Conservation (phyloP, 176 grass and related monocot species). For the Aegilops sharonensis region DNA sequence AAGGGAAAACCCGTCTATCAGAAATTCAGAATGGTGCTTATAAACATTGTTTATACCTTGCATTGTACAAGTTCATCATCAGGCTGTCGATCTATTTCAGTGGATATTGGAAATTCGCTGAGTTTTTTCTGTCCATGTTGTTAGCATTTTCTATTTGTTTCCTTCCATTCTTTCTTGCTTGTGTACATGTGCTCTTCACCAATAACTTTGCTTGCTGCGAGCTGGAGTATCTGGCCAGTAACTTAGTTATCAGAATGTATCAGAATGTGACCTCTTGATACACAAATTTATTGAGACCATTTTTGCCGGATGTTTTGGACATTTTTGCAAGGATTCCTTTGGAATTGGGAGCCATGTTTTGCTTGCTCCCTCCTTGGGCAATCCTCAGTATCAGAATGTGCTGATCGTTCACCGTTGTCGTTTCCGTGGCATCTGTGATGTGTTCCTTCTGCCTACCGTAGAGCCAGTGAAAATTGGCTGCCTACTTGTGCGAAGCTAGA, state of each 20-base stretch:
- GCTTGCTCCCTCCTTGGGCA: background rate
- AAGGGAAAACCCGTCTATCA: background rate
- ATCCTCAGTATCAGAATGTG: background rate
- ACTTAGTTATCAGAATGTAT: too few relatives aligned
- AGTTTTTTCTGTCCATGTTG: conserved; percentile 5
- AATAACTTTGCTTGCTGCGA: background rate
- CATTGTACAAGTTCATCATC: conserved; percentile 23
- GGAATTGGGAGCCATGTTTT: background rate
- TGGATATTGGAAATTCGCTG: conserved; percentile 21
- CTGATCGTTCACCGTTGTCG: background rate
- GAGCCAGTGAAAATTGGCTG: too few relatives aligned
- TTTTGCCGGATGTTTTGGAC: background rate
- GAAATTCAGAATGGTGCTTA: conserved; percentile 12
- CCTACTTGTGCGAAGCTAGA: too few relatives aligned
- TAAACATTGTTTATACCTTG: conserved; percentile 75
- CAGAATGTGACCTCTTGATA: background rate
- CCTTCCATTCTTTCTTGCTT: background rate
- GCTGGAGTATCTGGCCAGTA: background rate
- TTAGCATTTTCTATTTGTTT: background rate
- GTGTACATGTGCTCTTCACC: conserved; percentile 25
- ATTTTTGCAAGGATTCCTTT: background rate
- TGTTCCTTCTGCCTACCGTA: background rate
- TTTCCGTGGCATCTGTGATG: background rate
- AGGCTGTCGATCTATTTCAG: background rate
- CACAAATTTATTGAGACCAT: background rate